Evolutionary conservation across 805 yeast genomes (phyloP).

Genomic region (Wickerhamomyces sydowiorum): DNA sequence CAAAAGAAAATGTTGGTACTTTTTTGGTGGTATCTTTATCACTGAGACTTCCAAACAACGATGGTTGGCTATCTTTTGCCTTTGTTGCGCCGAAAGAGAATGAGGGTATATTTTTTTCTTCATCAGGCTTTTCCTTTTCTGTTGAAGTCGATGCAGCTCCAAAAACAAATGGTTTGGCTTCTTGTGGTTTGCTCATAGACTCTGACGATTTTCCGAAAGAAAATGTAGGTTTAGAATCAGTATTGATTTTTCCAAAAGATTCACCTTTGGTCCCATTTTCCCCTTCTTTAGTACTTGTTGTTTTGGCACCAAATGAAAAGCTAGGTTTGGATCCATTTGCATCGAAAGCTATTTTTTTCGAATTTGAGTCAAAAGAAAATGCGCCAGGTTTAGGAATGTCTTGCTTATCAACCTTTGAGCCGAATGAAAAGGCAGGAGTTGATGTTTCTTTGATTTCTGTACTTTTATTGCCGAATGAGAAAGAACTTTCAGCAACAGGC

Average conservation of each 20-base stretch:
- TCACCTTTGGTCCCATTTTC: no score
- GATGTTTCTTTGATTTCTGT: not conserved
- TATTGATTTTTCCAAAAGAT: not conserved
- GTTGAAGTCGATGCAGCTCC: no score
- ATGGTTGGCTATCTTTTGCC: no score
- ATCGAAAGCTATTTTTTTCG: no score
- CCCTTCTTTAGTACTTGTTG: no score
- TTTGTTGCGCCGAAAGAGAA: not conserved
- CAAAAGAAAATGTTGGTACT: no score
- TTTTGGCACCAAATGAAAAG: no score
- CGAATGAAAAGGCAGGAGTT: not conserved
- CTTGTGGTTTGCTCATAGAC: not conserved
- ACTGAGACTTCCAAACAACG: no score
- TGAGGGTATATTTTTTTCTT: not conserved
- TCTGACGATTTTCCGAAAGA: no score
- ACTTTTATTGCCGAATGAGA: not conserved
- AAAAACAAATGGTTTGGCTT: not conserved
- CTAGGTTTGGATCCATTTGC: no score
- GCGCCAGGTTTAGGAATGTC: constrained; percentile 2
- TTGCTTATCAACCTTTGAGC: not conserved
- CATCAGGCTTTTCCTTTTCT: not conserved
- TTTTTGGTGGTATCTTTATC: no score
- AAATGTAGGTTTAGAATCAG: not conserved
- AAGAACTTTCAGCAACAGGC: not conserved
- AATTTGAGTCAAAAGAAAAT: constrained; percentile 6